phyloP scores from a whole-genome alignment of 768 basidiomycete genomes.

The Cubamyces sp. region DNA sequence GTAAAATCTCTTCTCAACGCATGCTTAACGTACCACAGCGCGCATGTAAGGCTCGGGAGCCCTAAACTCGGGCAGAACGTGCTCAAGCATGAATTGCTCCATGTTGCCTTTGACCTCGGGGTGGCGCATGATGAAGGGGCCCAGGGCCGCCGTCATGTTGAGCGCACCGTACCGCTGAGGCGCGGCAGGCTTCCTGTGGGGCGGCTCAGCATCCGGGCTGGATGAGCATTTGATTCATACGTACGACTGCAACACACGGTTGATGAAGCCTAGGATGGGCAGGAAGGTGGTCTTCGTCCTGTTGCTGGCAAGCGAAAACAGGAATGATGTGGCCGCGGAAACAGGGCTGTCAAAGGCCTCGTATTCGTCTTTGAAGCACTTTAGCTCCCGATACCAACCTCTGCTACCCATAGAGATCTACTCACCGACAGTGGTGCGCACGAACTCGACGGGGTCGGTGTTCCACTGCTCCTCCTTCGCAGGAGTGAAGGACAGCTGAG shows the following conservation, averaged over 20 bases:
- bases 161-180: slow-evolving; percentile 83
- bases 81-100: slow-evolving; percentile 75
- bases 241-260: slow-evolving; percentile 69
- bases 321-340: slow-evolving; percentile 78
- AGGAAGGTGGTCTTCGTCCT: slow-evolving; percentile 83
- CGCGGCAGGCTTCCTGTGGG: slow-evolving; percentile 49
- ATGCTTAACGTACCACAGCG: slow-evolving; percentile 58
- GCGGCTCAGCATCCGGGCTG: background rate
- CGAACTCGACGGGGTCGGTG: slow-evolving; percentile 81
- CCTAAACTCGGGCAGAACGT: slow-evolving; percentile 75
- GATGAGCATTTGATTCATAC: slow-evolving; percentile 32
- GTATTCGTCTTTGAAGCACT: slow-evolving; percentile 64
- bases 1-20: background rate
- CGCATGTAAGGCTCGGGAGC: slow-evolving; percentile 73
- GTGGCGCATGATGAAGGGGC: slow-evolving; percentile 81
- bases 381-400: background rate
- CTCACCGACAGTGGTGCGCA: slow-evolving; percentile 75
- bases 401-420: background rate
- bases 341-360: slow-evolving; percentile 79
- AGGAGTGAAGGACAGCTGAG: slow-evolving; percentile 80
- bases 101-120: slow-evolving; percentile 77
- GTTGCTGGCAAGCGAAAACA: slow-evolving; percentile 76
- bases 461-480: slow-evolving; percentile 73
- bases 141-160: slow-evolving; percentile 78
- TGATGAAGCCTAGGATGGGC: slow-evolving; percentile 79